Evolutionary conservation across 495 filamentous ascomycete species (phyloP), one percentile per base, ranked within the genome.

Genomic region (Evansstolkia leycettana): DNA sequence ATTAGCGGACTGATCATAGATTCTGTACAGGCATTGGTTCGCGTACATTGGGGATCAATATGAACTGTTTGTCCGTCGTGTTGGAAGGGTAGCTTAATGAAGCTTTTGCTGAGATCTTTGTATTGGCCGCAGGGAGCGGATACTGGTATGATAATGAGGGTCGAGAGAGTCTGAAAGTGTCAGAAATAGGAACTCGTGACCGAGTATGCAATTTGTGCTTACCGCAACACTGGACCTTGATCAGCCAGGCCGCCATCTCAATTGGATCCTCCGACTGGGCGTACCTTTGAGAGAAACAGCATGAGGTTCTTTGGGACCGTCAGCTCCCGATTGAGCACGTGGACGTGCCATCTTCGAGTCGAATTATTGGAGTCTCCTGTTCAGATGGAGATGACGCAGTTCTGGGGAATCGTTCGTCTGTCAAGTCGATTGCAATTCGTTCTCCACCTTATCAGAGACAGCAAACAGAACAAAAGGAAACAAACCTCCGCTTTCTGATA

Each of bases 261-360:
- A 37, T 13, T 15, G 37, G 2, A 29, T 25, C 8, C 23, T 37
- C 38, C 25, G 30, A 24, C 23, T 9, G 31, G 39, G 35, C 52
- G 25, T 51, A 66, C 75, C 87, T 69, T 94, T 95, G 17, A 95
- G 57, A 36, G 84, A 92, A 24, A 95, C 73, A 10, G 78, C 72
- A 61, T 95, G 87, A 13, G 84, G 79, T 47, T 83, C 83, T 51
- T 84, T 86, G 20, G 72, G 65, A 28, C 65, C 70, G 33, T 85
- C 76, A 30, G 62, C 57, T 24, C 59, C 47, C 34, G 64, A 68
- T 25, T 50, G 48, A 35, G 64, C 62, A 43, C 64, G 57, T 31
- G 61, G 54, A 8, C 64, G 62, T 30, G 62, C 58, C 64, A 68
- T 68, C 0, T 7, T n/a, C 36, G 17, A 13, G 7, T 8, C 37